A percentile compares a stretch with the other conserved stretches of the same genome.
phyloP scores from a whole-genome alignment of 495 filamentous ascomycete genomes.

The Tuber umbilicatum region DNA sequence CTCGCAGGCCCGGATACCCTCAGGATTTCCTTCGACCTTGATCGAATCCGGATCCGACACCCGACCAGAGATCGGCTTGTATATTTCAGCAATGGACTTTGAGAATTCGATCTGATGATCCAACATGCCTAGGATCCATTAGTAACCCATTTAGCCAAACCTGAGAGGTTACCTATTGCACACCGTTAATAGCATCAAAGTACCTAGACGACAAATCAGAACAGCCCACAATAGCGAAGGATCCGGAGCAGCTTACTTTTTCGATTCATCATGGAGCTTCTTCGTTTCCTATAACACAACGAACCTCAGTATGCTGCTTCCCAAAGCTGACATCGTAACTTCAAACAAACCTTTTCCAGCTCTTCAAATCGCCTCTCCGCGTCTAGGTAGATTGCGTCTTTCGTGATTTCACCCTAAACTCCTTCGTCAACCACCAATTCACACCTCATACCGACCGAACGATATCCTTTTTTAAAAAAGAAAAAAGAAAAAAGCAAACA shows the following conservation, averaged over 20 bases:
- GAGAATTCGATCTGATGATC: slow-evolving; percentile 98
- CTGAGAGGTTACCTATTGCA: not conserved
- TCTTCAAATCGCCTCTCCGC: slow-evolving; percentile 91
- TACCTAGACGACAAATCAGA: slow-evolving; percentile 48
- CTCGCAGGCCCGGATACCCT: slow-evolving; percentile 90
- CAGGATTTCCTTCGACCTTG: slow-evolving; percentile 75
- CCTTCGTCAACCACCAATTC: not conserved
- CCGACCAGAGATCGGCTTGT: slow-evolving; percentile 95
- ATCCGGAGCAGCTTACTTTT: slow-evolving; percentile 54
- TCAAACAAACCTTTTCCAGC: slow-evolving; percentile 57
- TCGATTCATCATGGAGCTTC: slow-evolving; percentile 87
- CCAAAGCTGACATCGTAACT: not conserved
- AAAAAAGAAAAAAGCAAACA: not conserved
- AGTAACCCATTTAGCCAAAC: slow-evolving; percentile 18
- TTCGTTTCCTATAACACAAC: slow-evolving; percentile 63
- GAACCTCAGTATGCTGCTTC: slow-evolving; percentile 18
- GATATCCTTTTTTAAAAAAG: not conserved
- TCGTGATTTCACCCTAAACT: slow-evolving; percentile 69
- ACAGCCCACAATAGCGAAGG: not conserved
- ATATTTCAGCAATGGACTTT: slow-evolving; percentile 87
- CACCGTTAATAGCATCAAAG: slow-evolving; percentile 91
- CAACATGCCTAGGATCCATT: slow-evolving; percentile 65
- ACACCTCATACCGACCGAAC: not conserved
- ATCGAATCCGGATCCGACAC: slow-evolving; percentile 86
- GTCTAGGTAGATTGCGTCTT: slow-evolving; percentile 90